Base-by-base conservation (phyloP, 2,329 filamentous ascomycete genomes). In the Reticulascus tulasneorum region DNA sequence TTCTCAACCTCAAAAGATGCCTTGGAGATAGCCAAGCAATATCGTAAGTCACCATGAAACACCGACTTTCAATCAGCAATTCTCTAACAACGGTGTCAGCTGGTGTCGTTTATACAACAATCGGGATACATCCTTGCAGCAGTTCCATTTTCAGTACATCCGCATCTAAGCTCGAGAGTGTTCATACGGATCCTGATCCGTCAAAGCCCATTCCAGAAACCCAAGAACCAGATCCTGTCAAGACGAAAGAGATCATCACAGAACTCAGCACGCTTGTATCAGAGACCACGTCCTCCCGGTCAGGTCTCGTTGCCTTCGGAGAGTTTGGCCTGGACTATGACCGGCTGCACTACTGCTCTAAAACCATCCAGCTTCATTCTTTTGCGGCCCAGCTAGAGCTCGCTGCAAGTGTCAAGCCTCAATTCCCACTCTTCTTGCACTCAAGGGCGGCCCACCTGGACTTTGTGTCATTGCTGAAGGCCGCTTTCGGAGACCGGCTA, bases 241-340 rank as follows among this genome's bases (percentile, higher is more conserved):
- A 66, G 50, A 74, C 74, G 4, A 51, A 55, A 9, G 53, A 59
- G 26, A 69, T 77, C 53, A 70, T 89, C 16, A 44, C 62, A 1
- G 71, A 77, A 20, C 73, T 97, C n/a, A 71, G 72, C 28, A 54
- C 64, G 7, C 67, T 96, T 3, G 77, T 90, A 5, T 54, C 73
- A 3, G 63, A 77, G 23, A 75, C 79, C 1, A 78, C 77, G 13
- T 45, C 60, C 4, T 57, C 61, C 6, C 48, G 57, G 61, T 46
- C 19, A 41, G 58, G 76, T 0, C 72, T 86, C 25, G 82, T 87
- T 1, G 91, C 93, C 7, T 89, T 96, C 57, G 93, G 93, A 31
- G 93, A 98, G 62, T 88, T 98, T 44, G 93, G 93, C 3, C 82
- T 98, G 5, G 93, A 98, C 64, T 98, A 97, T 56, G 93, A 98